Percentiles rank a stretch among this genome's conserved stretches.
Conservation (phyloP, 2,329 filamentous ascomycete genomes). For the Leptographium radiaticola region DNA sequence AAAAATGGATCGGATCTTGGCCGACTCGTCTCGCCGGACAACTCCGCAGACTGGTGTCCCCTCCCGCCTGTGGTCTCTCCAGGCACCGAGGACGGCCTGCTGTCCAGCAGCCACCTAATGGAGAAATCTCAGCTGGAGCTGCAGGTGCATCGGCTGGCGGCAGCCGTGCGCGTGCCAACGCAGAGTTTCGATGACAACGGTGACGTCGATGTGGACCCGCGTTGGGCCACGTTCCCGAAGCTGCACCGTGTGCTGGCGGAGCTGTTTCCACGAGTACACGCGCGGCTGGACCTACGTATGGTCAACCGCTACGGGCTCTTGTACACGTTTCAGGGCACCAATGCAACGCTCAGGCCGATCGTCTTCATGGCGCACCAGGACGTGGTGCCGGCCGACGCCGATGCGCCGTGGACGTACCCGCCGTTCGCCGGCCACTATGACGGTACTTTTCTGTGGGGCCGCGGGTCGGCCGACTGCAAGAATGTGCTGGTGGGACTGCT, state of each 20-base stretch:
- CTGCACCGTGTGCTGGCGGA: constrained; percentile 35
- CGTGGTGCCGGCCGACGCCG: constrained; percentile 42
- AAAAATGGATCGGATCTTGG: background rate
- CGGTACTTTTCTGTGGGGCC: constrained; percentile 45
- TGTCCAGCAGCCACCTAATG: constrained; percentile 2
- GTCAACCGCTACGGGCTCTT: constrained; percentile 46
- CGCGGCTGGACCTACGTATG: constrained; percentile 30
- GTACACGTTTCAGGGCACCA: constrained; percentile 41
- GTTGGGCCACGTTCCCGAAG: constrained; percentile 44
- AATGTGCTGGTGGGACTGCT: constrained; percentile 43
- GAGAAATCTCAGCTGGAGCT: background rate
- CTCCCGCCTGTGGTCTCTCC: background rate
- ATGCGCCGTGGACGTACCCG: constrained; percentile 44
- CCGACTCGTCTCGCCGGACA: background rate
- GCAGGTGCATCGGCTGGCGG: constrained; percentile 15
- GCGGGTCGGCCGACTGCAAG: constrained; percentile 47
- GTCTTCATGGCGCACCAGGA: constrained; percentile 52
- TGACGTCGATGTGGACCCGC: constrained; percentile 36
- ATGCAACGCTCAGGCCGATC: constrained; percentile 36
- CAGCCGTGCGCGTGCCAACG: constrained; percentile 18
- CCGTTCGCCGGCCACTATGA: constrained; percentile 45
- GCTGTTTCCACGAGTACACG: constrained; percentile 34
- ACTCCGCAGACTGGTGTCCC: constrained; percentile 7
- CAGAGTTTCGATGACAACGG: constrained; percentile 29
- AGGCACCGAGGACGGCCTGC: background rate